These are phyloP conservation scores for Botrytis byssoidea DNA, from an alignment of 2,329 filamentous ascomycete species.

Conservation along the genomic window DNA sequence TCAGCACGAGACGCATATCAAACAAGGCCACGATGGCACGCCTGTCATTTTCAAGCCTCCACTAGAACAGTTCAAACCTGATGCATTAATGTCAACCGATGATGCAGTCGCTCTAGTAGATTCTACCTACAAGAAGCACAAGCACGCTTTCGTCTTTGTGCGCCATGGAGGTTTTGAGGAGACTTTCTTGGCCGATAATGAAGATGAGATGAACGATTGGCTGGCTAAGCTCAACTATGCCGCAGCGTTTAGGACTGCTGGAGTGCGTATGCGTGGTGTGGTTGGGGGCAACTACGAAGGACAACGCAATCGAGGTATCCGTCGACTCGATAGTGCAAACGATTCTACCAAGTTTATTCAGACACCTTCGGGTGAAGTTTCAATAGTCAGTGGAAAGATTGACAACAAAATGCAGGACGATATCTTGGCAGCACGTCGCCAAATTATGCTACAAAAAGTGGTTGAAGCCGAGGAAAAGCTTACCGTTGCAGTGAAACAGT, in stretches of 20 bases:
- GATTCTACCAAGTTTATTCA: slow-evolving; percentile 60
- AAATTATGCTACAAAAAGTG: slow-evolving; percentile 82
- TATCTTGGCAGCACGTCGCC: slow-evolving; percentile 75
- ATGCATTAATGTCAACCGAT: slow-evolving; percentile 89
- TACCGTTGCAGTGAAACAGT: slow-evolving; percentile 66
- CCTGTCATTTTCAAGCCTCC: slow-evolving; percentile 90
- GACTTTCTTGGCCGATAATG: slow-evolving; percentile 84
- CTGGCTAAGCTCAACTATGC: slow-evolving; percentile 94
- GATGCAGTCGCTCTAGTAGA: slow-evolving; percentile 88
- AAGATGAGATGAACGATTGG: slow-evolving; percentile 95
- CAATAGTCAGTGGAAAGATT: slow-evolving; percentile 69
- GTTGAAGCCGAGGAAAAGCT: slow-evolving; percentile 79
- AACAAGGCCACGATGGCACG: slow-evolving; percentile 69
- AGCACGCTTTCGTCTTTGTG: slow-evolving; percentile 90
- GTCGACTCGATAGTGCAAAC: slow-evolving; percentile 57
- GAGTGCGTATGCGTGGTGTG: slow-evolving; percentile 85
- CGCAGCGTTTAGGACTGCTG: slow-evolving; percentile 87
- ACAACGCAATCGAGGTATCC: slow-evolving; percentile 69
- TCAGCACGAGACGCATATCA: slow-evolving; percentile 81
- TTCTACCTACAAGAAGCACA: slow-evolving; percentile 87
- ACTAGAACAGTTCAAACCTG: slow-evolving; percentile 87
- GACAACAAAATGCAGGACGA: slow-evolving; percentile 83
- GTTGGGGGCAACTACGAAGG: slow-evolving; percentile 83
- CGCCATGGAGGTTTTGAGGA: slow-evolving; percentile 86
- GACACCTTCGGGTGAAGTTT: slow-evolving; percentile 71